phyloP scores from a whole-genome alignment of 225 moss, liverwort and hornwort species.

The Anthoceros angustus region DNA sequence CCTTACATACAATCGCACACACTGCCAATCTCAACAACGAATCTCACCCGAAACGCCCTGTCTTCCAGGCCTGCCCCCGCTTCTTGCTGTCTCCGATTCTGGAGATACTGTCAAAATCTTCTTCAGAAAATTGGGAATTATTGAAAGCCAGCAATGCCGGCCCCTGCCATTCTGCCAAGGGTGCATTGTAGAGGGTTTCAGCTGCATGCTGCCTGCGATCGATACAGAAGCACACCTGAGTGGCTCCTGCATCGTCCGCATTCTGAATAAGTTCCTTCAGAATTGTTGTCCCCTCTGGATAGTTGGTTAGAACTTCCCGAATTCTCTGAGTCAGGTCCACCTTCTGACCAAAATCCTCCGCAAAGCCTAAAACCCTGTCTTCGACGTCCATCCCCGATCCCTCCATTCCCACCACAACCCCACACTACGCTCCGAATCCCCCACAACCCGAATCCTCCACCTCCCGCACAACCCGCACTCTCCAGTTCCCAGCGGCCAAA shows the following conservation, averaged over 20 bases:
- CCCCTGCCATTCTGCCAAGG: slow-evolving; percentile 75
- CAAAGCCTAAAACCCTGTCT: slow-evolving; percentile 35
- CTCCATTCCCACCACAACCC: neutral
- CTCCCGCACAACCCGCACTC: too few species aligned
- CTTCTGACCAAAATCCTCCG: slow-evolving; percentile 88
- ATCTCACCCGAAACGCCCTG: slow-evolving; percentile 77
- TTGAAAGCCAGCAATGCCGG: slow-evolving; percentile 69
- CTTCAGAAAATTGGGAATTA: slow-evolving; percentile 54
- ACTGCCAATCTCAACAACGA: neutral
- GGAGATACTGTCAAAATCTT: slow-evolving; percentile 86
- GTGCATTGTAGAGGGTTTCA: slow-evolving; percentile 45
- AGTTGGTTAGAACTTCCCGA: slow-evolving; percentile 66
- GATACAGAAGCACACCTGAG: slow-evolving; percentile 52
- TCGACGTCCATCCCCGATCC: slow-evolving; percentile 23
- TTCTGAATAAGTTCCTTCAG: slow-evolving; percentile 81
- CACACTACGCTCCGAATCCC: too few species aligned
- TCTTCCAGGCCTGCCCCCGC: slow-evolving; percentile 80
- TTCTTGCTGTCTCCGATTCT: slow-evolving; percentile 86
- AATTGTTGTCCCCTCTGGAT: slow-evolving; percentile 84
- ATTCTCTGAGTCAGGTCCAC: slow-evolving; percentile 81
- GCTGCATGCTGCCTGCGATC: slow-evolving; percentile 68
- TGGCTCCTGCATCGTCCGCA: slow-evolving; percentile 77
- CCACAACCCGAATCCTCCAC: too few species aligned
- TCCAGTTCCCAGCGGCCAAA: too few species aligned
- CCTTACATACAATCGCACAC: neutral